Percentiles rank a stretch among this genome's conserved stretches.
Conservation (phyloP, 2,329 filamentous ascomycete genomes). For the Aureobasidium sp. region DNA sequence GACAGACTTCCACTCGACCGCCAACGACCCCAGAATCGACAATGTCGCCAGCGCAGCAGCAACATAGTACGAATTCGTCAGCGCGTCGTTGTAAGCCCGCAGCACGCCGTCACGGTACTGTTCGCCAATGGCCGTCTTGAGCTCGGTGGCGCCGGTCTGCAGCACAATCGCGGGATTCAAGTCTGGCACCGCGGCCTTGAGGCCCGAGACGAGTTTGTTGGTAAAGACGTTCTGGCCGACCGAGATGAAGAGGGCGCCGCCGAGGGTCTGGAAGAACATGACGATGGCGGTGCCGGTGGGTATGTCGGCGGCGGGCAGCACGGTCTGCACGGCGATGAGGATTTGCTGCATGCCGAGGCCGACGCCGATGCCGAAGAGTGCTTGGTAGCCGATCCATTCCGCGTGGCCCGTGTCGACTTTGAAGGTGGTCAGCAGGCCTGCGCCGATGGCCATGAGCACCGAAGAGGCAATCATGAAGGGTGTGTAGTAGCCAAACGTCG, state of each 20-base stretch:
- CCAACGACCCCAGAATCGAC: slow-evolving; percentile 45
- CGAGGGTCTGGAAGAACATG: slow-evolving; percentile 42
- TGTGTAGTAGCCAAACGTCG: slow-evolving; percentile 40
- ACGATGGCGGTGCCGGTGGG: slow-evolving; percentile 41
- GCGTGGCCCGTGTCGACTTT: slow-evolving; percentile 29
- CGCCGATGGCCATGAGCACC: slow-evolving; percentile 38
- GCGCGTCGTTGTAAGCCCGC: slow-evolving; percentile 53
- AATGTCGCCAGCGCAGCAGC: slow-evolving; percentile 46
- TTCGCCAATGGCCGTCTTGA: slow-evolving; percentile 44
- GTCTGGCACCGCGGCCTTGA: slow-evolving; percentile 30
- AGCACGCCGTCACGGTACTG: slow-evolving; percentile 47
- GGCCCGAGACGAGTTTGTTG: slow-evolving; percentile 38
- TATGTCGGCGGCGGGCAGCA: slow-evolving; percentile 35
- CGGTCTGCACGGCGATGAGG: slow-evolving; percentile 40
- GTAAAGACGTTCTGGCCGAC: slow-evolving; percentile 44
- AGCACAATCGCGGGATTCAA: slow-evolving; percentile 36
- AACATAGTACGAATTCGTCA: slow-evolving; percentile 53
- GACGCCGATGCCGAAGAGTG: slow-evolving; percentile 33
- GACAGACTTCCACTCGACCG: slow-evolving; percentile 58
- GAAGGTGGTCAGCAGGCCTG: slow-evolving; percentile 38
- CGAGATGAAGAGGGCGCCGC: slow-evolving; percentile 41
- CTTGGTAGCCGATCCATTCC: slow-evolving; percentile 33
- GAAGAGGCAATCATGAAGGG: slow-evolving; percentile 37
- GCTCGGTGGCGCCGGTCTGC: slow-evolving; percentile 47
- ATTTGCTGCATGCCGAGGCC: slow-evolving; percentile 39